Evolutionary conservation across 192 early-diverging fungal genomes (phyloP).

Genomic region (Coemansia biformis): DNA sequence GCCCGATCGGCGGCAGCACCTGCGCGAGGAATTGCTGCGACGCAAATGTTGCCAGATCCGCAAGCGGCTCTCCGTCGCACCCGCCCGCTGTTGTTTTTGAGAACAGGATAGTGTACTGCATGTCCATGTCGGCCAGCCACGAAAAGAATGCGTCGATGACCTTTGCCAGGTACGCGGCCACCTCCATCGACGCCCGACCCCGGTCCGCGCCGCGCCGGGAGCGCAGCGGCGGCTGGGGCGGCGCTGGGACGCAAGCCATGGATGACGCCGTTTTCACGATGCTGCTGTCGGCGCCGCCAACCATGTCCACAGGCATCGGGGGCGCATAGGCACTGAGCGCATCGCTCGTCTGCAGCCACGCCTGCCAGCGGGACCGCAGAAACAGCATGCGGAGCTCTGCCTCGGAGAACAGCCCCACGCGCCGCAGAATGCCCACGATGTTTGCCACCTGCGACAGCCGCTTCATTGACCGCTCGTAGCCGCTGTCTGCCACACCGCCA

Average conservation of each 20-base stretch:
- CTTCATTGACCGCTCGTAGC: conserved; percentile 32
- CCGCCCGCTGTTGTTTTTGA: not conserved
- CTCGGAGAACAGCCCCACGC: conserved; percentile 33
- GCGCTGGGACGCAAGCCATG: not conserved
- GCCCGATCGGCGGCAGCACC: conserved; percentile 15
- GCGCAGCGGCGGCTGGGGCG: conserved; percentile 1
- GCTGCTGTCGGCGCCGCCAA: not conserved
- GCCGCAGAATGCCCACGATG: conserved; percentile 35
- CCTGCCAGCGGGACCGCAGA: conserved; percentile 45
- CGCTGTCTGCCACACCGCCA: conserved; percentile 2
- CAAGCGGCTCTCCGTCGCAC: conserved; percentile 17
- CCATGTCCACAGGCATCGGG: not conserved
- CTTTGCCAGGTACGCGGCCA: conserved; percentile 27
- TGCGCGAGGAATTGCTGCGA: conserved; percentile 20
- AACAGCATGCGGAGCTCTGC: conserved; percentile 40
- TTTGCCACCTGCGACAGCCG: conserved; percentile 36
- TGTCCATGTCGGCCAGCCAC: conserved; percentile 40
- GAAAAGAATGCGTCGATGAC: conserved; percentile 31
- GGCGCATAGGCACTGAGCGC: conserved; percentile 29
- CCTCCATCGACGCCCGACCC: conserved; percentile 14
- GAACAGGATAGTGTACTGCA: conserved; percentile 43
- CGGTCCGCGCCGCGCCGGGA: conserved; percentile 2
- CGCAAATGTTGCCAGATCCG: conserved; percentile 29
- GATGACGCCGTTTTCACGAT: not conserved
- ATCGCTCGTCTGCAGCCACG: conserved; percentile 33